These are phyloP conservation scores for Rhizomucor pusillus DNA, from an alignment of 371 early-diverging fungal species.

Conservation along the genomic window DNA sequence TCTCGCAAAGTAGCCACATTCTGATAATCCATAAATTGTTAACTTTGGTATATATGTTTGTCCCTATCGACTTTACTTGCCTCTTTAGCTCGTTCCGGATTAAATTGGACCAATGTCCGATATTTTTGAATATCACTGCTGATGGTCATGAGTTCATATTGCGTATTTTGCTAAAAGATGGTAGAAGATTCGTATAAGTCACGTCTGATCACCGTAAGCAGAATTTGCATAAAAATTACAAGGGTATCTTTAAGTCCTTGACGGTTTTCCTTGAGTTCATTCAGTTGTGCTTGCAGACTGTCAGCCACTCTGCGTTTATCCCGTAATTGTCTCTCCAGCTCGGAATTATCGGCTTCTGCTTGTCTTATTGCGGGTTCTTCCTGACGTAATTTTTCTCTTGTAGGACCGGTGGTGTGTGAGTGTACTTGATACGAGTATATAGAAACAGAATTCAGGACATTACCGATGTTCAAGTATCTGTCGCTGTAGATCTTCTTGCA, in stretches of 20 bases:
- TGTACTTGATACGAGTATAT: too few relatives aligned
- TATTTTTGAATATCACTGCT: neutral
- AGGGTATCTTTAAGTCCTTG: conserved; percentile 8
- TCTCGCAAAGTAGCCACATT: neutral
- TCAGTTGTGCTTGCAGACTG: conserved; percentile 3
- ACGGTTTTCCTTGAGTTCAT: conserved; percentile 13
- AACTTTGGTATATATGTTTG: neutral
- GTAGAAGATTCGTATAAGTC: too few relatives aligned
- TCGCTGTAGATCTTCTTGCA: conserved; percentile 2
- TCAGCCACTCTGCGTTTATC: conserved; percentile 7
- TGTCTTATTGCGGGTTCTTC: conserved; percentile 8
- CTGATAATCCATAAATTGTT: neutral
- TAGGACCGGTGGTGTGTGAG: too few relatives aligned
- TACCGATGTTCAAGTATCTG: neutral
- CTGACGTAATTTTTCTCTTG: conserved; percentile 3
- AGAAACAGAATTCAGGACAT: too few relatives aligned
- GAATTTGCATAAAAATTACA: too few relatives aligned
- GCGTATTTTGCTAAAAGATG: neutral
- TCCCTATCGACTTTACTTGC: neutral
- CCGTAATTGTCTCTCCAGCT: conserved; percentile 4
- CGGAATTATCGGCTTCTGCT: conserved; percentile 4
- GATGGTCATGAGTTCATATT: neutral
- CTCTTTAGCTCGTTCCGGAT: neutral
- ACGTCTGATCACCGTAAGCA: too few relatives aligned
- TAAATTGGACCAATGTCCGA: neutral